Percentiles rank a stretch among this genome's conserved stretches.
Evolutionary conservation across 1,284 basidiomycete species (phyloP).

Genomic region (Boletellus sp.): DNA sequence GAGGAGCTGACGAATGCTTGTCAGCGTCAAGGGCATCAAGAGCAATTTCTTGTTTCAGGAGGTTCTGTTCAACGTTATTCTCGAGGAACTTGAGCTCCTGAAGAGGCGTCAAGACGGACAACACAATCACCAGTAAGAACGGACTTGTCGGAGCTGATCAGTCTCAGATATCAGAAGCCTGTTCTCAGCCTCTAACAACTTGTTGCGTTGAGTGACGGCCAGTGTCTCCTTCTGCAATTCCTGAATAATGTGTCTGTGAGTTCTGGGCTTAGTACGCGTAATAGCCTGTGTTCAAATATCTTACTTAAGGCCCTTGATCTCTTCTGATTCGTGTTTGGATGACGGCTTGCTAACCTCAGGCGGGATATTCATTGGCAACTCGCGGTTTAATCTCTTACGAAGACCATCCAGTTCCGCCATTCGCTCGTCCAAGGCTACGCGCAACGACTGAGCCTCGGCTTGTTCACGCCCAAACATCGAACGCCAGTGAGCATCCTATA

Average conservation of each 20-base stretch:
- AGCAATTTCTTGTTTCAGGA: conserved; percentile 49
- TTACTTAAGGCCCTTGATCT: conserved; percentile 76
- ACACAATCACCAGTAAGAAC: background rate
- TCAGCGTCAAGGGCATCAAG: conserved; percentile 35
- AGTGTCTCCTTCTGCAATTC: conserved; percentile 82
- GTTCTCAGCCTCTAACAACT: conserved; percentile 75
- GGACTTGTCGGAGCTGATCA: conserved; percentile 72
- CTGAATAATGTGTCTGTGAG: conserved; percentile 75
- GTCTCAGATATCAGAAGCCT: conserved; percentile 68
- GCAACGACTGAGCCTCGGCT: conserved; percentile 37
- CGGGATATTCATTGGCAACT: conserved; percentile 44
- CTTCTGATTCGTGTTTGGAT: conserved; percentile 54
- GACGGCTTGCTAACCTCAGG: conserved; percentile 33
- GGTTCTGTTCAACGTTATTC: conserved; percentile 66
- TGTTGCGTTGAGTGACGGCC: conserved; percentile 59
- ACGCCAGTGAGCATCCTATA: conserved; percentile 32
- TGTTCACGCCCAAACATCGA: conserved; percentile 39
- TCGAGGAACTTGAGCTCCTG: conserved; percentile 74
- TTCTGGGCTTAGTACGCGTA: conserved; percentile 6
- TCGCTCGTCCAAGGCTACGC: conserved; percentile 43
- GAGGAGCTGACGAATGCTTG: conserved; percentile 16
- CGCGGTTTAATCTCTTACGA: conserved; percentile 56
- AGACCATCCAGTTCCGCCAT: conserved; percentile 51
- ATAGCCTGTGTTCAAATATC: conserved; percentile 15
- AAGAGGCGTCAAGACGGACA: conserved; percentile 4